These are phyloP conservation scores for Hebeloma cylindrosporum DNA, from an alignment of 768 basidiomycete species.

Conservation along the genomic window DNA sequence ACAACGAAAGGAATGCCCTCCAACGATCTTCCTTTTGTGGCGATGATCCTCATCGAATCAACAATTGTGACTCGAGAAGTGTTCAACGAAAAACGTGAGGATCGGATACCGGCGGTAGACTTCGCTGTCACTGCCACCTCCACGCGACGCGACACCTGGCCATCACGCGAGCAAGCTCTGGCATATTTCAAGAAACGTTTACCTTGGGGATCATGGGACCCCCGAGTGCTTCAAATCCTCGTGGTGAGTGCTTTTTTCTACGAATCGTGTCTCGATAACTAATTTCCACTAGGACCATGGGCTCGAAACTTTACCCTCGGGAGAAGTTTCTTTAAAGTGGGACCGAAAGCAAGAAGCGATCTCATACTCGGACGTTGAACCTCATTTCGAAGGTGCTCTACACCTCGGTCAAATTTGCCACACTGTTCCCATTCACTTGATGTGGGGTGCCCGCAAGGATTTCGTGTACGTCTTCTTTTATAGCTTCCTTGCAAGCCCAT, in stretches of 20 bases:
- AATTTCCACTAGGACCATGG: constrained; percentile 33
- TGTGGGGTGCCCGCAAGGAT: constrained; percentile 48
- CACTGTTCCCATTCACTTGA: constrained; percentile 42
- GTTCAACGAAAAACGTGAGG: constrained; percentile 36
- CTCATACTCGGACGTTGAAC: constrained; percentile 44
- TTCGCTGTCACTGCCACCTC: constrained; percentile 37
- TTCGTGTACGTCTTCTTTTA: constrained; percentile 37
- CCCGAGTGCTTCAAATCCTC: constrained; percentile 36
- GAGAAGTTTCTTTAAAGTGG: constrained; percentile 42
- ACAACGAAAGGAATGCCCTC: constrained; percentile 33
- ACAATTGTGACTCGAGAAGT: constrained; percentile 39
- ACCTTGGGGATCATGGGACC: constrained; percentile 51
- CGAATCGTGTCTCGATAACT: neutral
- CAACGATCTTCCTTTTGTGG: constrained; percentile 27
- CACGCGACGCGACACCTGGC: constrained; percentile 41
- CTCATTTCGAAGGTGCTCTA: constrained; percentile 41
- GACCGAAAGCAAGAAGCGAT: constrained; percentile 44
- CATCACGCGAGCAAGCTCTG: constrained; percentile 39
- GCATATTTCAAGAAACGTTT: constrained; percentile 41
- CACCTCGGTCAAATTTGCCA: constrained; percentile 35
- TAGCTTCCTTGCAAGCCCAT: neutral
- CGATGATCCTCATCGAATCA: constrained; percentile 47
- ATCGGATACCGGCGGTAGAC: constrained; percentile 38
- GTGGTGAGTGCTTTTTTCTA: constrained; percentile 29
- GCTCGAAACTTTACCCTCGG: constrained; percentile 27